phyloP scores from a whole-genome alignment of 2,329 filamentous ascomycete genomes.

The Penicillium italicum region DNA sequence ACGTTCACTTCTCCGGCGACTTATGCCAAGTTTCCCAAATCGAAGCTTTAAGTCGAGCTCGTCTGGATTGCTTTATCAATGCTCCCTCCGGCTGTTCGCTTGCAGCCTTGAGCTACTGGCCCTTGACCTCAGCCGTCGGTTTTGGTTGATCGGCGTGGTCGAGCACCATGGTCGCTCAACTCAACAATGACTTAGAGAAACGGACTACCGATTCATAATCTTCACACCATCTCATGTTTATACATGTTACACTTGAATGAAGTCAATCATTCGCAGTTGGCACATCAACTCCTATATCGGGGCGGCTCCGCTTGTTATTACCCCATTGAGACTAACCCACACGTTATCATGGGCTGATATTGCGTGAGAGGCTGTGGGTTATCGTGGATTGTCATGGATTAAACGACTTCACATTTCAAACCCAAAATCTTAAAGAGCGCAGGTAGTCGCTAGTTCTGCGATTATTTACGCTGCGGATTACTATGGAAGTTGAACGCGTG shows the following conservation, averaged over 20 bases:
- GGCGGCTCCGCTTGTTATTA: not conserved
- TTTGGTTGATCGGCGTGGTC: not conserved
- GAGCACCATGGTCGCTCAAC: not conserved
- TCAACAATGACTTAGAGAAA: not conserved
- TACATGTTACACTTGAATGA: not conserved
- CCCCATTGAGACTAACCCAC: not conserved
- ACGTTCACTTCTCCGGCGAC: not conserved
- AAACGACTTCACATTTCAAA: not conserved
- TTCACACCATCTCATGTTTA: not conserved
- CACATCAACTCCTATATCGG: not conserved
- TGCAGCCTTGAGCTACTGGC: not conserved
- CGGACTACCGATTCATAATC: not conserved
- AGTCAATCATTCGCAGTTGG: not conserved
- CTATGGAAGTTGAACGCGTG: slow-evolving; percentile 8
- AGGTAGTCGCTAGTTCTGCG: not conserved
- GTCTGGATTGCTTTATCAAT: not conserved
- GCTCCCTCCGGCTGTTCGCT: not conserved
- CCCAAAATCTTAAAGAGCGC: not conserved
- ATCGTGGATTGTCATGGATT: not conserved
- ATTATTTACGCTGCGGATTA: not conserved
- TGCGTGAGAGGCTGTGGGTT: not conserved
- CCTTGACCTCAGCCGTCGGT: not conserved
- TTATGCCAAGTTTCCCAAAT: not conserved
- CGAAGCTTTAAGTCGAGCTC: not conserved
- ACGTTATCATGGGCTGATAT: not conserved